Percentiles rank a stretch among this genome's conserved stretches.
Evolutionary conservation across 2,329 filamentous ascomycete genomes (phyloP).

Genomic region (Fusarium poae): DNA sequence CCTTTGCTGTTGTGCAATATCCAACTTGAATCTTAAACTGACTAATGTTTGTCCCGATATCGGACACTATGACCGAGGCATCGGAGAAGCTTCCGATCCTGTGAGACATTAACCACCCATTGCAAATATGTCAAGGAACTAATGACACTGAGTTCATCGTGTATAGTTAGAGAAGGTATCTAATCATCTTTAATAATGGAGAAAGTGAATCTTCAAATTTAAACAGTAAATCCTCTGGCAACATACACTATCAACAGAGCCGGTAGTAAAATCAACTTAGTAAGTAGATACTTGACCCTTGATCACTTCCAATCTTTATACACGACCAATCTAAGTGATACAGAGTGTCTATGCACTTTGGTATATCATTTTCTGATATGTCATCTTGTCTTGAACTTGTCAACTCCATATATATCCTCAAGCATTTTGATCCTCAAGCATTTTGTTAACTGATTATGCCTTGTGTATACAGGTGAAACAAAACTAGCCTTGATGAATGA

Average conservation of each 20-base stretch:
- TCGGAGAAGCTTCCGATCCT: conserved; percentile 23
- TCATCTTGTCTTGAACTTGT: not conserved
- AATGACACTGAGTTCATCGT: no score
- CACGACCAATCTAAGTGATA: not conserved
- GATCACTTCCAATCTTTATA: not conserved
- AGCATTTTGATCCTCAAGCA: not conserved
- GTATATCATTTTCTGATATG: not conserved
- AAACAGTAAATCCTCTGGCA: not conserved
- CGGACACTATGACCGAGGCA: conserved; percentile 20
- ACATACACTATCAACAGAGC: rapidly evolving
- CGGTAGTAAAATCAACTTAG: not conserved
- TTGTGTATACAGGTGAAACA: not conserved
- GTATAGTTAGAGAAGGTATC: no score
- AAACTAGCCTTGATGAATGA: not conserved
- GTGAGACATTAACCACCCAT: not conserved
- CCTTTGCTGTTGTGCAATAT: not conserved
- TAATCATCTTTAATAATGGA: not conserved
- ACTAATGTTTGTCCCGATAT: conserved; percentile 7
- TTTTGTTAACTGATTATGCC: not conserved
- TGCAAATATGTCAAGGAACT: not conserved
- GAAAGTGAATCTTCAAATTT: not conserved
- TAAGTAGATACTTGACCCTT: no score
- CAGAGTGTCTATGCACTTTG: not conserved
- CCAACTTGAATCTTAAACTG: not conserved
- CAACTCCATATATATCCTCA: not conserved